Conservation (phyloP, 257 asterid genomes). For the Scutellaria galericulata region DNA sequence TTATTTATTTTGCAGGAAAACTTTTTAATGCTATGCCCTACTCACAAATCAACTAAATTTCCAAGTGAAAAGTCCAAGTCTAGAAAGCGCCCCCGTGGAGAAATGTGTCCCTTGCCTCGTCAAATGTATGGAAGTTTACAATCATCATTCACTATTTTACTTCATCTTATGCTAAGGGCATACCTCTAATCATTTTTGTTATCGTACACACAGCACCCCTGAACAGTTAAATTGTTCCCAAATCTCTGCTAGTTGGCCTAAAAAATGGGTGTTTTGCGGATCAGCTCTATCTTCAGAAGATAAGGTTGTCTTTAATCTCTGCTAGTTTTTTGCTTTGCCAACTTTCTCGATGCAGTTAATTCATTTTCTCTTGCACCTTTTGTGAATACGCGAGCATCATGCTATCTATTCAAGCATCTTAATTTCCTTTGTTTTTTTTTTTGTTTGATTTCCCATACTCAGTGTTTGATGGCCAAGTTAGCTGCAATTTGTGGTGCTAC, state of each 20-base stretch:
- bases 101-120: conserved; percentile 37
- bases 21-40: conserved; percentile 81
- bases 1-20: conserved; percentile 55
- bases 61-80: conserved; percentile 69
- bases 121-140: conserved; percentile 46
- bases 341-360: neutral
- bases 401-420: conserved; percentile 20
- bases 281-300: conserved; percentile 84
- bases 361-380: conserved; percentile 2
- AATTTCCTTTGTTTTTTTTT: conserved; percentile 24
- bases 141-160: neutral
- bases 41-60: conserved; percentile 66
- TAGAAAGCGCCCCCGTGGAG: conserved; percentile 41
- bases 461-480: conserved; percentile 64
- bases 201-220: conserved; percentile 49
- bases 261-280: conserved; percentile 77
- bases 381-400: neutral
- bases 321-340: neutral
- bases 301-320: conserved; percentile 58
- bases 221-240: conserved; percentile 49
- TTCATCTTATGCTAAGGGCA: conserved; percentile 1
- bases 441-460: conserved; percentile 28
- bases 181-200: conserved; percentile 28
- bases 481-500: conserved; percentile 70
- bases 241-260: conserved; percentile 49